Evolutionary conservation across 257 asterid species (phyloP), one percentile per base, ranked within the genome.

Genomic region (Schizonepeta tenuifolia): DNA sequence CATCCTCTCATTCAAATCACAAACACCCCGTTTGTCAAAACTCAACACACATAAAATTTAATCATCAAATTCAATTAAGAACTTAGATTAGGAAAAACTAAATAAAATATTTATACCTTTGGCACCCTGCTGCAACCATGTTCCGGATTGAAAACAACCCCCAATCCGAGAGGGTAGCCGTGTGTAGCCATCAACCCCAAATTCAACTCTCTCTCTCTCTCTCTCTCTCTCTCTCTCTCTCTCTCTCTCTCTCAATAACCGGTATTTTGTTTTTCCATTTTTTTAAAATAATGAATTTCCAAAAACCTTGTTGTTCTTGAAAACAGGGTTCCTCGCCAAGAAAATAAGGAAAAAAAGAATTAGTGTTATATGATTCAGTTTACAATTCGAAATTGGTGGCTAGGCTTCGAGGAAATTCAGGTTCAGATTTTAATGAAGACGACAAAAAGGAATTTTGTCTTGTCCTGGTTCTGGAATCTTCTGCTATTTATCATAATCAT

Each of bases 101-200:
- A 31, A 3, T 14, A 26, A 43, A 40, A 47, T 38, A 66, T 24
- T 12, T 53, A 66, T 69, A 85, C 96, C 90, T 86, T 84, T 8
- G 75, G 68, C n/a, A 67, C 51, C 84, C 69, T 83, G 72, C 26
- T 56, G 3, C 72, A 77, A 33, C 50, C 59, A 71, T 70, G 86
- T 47, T 86, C 97, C 0, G 83, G 73, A 49, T 84, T 74, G 62
- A 79, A 71, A 67, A 70, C 61, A 53, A 77, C 69, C 21, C 87
- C 86, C 46, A 60, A 47, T 7, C 70, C 82, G 59, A 85, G 80
- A 50, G 84, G 87, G 77, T 51, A 80, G 46, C 87, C 88, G 71
- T 79, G 85, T 40, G 92, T 88, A 80, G 96, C 90, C 90, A 91
- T 81, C 84, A 86, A 75, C 71, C 84, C 83, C n/a, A 81, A 79